Evolutionary conservation across 148 eudicot species (phyloP).

Genomic region (Chenopodium berlandieri): DNA sequence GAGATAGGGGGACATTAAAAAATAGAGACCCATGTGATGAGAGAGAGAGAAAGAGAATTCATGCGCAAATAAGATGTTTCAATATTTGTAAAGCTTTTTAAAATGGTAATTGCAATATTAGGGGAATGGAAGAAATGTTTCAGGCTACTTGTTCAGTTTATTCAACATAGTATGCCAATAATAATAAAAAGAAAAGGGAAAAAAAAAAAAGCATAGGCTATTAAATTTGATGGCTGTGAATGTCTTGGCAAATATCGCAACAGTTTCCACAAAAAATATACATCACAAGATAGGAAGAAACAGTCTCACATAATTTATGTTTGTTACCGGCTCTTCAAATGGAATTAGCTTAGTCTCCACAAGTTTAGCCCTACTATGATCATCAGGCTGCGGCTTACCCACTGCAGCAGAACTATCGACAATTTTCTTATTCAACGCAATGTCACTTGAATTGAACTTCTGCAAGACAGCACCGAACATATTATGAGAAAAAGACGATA

Average conservation of each 20-base stretch:
- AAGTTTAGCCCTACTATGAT: conserved; percentile 30
- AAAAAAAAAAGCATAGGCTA: not conserved
- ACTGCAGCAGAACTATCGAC: conserved; percentile 34
- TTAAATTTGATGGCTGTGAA: not conserved
- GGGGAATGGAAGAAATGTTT: no score
- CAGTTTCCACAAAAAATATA: not conserved
- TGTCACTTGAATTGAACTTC: conserved; percentile 51
- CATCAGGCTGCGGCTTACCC: conserved; percentile 27
- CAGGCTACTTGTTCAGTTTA: not conserved
- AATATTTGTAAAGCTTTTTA: no score
- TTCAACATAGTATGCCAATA: not conserved
- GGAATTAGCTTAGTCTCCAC: conserved; percentile 32
- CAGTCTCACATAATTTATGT: not conserved
- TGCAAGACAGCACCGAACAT: conserved; percentile 14
- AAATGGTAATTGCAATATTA: no score
- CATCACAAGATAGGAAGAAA: not conserved
- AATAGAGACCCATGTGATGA: no score
- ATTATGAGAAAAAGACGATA: not conserved
- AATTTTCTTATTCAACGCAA: conserved; percentile 38
- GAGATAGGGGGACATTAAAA: no score
- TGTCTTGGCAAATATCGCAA: not conserved
- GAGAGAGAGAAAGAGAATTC: not conserved
- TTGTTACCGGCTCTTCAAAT: conserved; percentile 49
- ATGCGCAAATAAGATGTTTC: not conserved
- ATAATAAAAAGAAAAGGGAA: no score